Evolutionary conservation across 208 protist genomes (phyloP), one percentile per base, ranked within the genome.

Genomic region (Acanthamoeba culbertsoni): DNA sequence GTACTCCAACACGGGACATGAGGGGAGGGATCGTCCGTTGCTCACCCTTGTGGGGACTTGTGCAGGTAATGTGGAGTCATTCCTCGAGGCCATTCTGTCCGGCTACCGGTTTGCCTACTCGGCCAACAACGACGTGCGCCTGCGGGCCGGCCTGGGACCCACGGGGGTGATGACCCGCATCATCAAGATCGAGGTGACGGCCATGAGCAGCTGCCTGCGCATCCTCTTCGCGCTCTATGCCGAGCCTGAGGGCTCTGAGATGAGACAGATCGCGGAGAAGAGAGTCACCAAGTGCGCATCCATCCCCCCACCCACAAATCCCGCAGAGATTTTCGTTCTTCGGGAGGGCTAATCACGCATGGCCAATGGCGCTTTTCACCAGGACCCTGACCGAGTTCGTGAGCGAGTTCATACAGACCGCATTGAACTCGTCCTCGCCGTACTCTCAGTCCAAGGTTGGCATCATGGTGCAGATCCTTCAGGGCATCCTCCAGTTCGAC

Each of bases 401-500:
- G 23, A 28, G 55, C 1, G 73, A 86, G 46, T 86, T 86, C 31
- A 86, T 48, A 7, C 45, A 86, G 40, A 86, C 73, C 8, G 73
- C 73, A 23, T 43, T 86, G 28, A 86, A 86, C 31, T 86, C 73
- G 8, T 86, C 73, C 5, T 86, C 73, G 40, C 40, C 45, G 6
- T 86, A 86, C 46, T 48, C 73, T 10, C 73, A 86, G 45, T 48
- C 73, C 73, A 86, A 86, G 46, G 73, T 86, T 37, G 73, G 73
- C 26, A 37, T 86, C 46, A 57, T 86, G 73, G 73, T 86, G 42
- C 73, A 86, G 73, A 59, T 86, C 73, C 46, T 86, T 12, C 45
- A 86, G 73, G 73, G 73, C 45, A 33, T 86, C 46, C 46, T 86
- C 45, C 73, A 57, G 14, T 57, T 86, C 46, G 73, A 57, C 12